Evolutionary conservation across 78 protist species (phyloP), one percentile per base, ranked within the genome.

Genomic region (Tieghemostelium lacteum): DNA sequence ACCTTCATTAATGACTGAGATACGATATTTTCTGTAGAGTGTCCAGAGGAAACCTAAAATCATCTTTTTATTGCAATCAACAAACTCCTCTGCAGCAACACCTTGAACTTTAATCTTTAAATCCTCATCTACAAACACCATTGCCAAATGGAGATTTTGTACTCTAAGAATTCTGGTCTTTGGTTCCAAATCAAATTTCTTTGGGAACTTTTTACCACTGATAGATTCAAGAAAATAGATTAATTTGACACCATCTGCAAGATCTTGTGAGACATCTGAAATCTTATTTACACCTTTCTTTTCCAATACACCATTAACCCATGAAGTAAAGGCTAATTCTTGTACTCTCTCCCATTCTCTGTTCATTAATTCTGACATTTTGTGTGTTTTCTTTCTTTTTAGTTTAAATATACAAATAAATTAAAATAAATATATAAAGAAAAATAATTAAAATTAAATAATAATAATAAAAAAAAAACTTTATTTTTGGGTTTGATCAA

Each of bases 21-120:
- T 93, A 65, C 95, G 89, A 89, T 80, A 93, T 73, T 75, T 72
- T 67, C 92, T 85, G 58, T 75, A 93, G 24, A 93, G 42, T n/a
- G 80, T 76, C 88, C 92, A 93, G 36, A 93, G 45, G 80, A 93
- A 73, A 64, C 95, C 95, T 40, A 92, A 80, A 62, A 92, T 85
- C 91, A 75, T 75, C 75, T 92, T 92, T 62, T 69, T 71, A 64
- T 91, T 91, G 54, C 52, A 60, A 64, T 91, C 94, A 70, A 76
- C 89, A 73, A 91, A 88, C 36, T 88, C 93, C 71, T 91, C 94
- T 33, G 94, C 94, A 20, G 91, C 85, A 64, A 74, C 85, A 91
- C 94, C 92, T 74, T 71, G 78, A 28, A 76, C 88, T 33, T 77
- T 91, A 54, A 91, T 49, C 3, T 73, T 73, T 14, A 80, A 39